Evolutionary conservation across 257 asterid genomes (phyloP), one percentile per base, ranked within the genome.

Genomic region (Rauvolfia tetraphylla): DNA sequence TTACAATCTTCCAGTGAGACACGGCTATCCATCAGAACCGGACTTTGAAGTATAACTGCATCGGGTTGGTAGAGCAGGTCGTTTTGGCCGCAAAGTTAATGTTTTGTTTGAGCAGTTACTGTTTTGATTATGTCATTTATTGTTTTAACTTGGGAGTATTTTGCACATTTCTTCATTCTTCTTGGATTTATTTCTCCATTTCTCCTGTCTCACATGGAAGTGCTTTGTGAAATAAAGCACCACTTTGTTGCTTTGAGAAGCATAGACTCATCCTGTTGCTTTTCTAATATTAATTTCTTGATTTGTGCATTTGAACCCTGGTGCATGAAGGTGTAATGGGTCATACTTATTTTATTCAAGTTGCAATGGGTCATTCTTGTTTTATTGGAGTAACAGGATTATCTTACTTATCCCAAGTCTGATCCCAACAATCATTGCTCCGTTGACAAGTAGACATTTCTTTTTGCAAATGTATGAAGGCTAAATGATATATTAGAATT

Each of bases 51-150:
- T 91, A 44, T 95, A 92, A 88, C 82, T 95, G 84, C 99, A 95
- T 79, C 91, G 99, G 54, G 96, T 91, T 75, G 98, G 99, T 72
- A 86, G 99, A 87, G 99, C 99, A 1, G 99, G 99, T 25, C 98
- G 99, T 66, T 95, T 95, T 85, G 99, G 99, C 42, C 97, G 97
- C 82, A 95, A 89, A 87, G 99, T 98, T 92, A 85, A 73, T 75
- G n/a, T n/a, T n/a, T n/a, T n/a, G n/a, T n/a, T n/a, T 68, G 53
- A 9, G 29, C 49, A 41, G 34, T 44, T 49, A 61, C 10, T 41
- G 3, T 34, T 27, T 17, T 62, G 7, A 5, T 4, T n/a, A 12
- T 22, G 33, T 33, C 9, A 53, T 75, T 75, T 75, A 23, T 31
- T 48, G 10, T 14, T 15, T 67, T 41, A 38, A 33, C 70, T 75